Conservation (phyloP, 169 alveolate species). For the Besnoitia besnoiti region DNA sequence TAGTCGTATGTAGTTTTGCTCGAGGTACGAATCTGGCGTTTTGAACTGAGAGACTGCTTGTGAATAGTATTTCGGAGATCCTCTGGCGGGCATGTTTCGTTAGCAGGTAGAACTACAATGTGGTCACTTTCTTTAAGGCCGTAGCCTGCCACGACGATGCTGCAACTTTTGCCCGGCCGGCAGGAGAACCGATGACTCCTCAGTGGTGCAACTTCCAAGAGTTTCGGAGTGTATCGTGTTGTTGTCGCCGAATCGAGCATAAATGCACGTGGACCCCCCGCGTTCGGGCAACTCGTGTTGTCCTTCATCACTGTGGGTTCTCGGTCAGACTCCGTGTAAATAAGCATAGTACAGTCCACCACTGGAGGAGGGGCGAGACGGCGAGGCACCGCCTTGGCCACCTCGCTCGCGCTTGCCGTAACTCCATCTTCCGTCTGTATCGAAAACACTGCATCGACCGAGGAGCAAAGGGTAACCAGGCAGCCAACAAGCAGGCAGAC, state of each 20-base stretch:
- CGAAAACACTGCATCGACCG: background rate
- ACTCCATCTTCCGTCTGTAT: background rate
- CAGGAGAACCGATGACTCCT: slow-evolving; percentile 45
- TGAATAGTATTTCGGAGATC: background rate
- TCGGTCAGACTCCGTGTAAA: slow-evolving; percentile 37
- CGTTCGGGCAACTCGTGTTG: slow-evolving; percentile 49
- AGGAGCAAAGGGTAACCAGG: background rate
- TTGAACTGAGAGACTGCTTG: slow-evolving; percentile 11
- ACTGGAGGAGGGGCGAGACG: background rate
- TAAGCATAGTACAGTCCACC: slow-evolving; percentile 35
- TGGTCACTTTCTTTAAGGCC: slow-evolving; percentile 49
- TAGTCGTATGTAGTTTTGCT: slow-evolving; percentile 41
- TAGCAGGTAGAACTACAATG: background rate
- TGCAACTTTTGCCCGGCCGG: slow-evolving; percentile 31
- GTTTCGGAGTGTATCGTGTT: slow-evolving; percentile 16
- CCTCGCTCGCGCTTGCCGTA: too few relatives aligned
- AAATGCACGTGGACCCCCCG: slow-evolving; percentile 51
- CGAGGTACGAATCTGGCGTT: slow-evolving; percentile 53
- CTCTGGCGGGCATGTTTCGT: slow-evolving; percentile 53
- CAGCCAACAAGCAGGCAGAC: background rate
- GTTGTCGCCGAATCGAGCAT: slow-evolving; percentile 35
- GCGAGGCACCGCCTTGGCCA: background rate
- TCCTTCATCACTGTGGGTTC: slow-evolving; percentile 51
- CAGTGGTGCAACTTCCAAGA: slow-evolving; percentile 51
- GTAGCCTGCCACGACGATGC: slow-evolving; percentile 56